phyloP scores from a whole-genome alignment of 352 stramenopile species.

The Halophytophthora polymorphica region DNA sequence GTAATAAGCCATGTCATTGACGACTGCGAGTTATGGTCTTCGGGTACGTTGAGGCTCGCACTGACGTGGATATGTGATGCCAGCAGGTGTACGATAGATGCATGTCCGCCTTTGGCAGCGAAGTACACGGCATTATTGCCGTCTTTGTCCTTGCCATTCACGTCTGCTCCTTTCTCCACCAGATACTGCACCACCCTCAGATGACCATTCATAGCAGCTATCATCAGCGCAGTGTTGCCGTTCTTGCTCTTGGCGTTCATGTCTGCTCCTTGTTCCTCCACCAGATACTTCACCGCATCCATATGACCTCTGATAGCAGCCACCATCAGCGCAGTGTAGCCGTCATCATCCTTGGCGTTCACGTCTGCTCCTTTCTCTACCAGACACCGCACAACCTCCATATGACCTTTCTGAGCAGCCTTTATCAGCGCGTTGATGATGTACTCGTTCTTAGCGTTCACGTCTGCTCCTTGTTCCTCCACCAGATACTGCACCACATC shows the following conservation, averaged over 20 bases:
- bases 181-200: not conserved
- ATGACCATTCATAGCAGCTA: not conserved
- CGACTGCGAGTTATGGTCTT: too few species aligned
- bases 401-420: not conserved
- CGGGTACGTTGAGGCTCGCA: not conserved
- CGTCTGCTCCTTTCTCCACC: not conserved
- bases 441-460: too few species aligned
- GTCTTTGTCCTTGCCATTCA: conserved; percentile 1
- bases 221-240: not conserved
- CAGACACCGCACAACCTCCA: conserved; percentile 3
- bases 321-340: conserved; percentile 1
- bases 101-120: not conserved
- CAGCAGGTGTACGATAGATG: not conserved
- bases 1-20: conserved; percentile 9
- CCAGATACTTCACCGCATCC: not conserved
- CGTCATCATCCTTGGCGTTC: not conserved
- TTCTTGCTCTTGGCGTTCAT: not conserved
- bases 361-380: not conserved
- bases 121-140: not conserved
- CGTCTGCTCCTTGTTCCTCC: not conserved
- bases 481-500: not conserved
- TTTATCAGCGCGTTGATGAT: not conserved
- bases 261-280: not conserved
- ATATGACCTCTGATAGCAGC: not conserved
- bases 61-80: too few species aligned